Evolutionary conservation across 2,329 filamentous ascomycete species (phyloP).

Genomic region (Torrubiella hemipterigena): DNA sequence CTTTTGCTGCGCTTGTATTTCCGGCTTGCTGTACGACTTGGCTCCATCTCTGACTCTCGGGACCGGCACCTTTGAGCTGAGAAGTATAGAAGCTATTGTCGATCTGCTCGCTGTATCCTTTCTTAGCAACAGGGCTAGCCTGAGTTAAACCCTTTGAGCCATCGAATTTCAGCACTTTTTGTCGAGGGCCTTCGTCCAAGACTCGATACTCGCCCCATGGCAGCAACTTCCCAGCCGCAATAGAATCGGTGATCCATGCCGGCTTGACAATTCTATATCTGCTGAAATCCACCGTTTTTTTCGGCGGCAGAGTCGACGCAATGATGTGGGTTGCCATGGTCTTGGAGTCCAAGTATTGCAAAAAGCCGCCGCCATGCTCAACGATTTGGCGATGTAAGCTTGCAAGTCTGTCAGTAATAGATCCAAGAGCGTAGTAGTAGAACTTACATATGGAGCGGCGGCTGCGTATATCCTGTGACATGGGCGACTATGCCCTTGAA

Average conservation of each 20-base stretch:
- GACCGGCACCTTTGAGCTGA: slow-evolving; percentile 42
- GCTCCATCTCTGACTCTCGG: slow-evolving; percentile 15
- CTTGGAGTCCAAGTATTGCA: slow-evolving; percentile 92
- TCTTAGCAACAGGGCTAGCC: slow-evolving; percentile 39
- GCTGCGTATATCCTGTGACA: slow-evolving; percentile 93
- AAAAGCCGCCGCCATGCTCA: slow-evolving; percentile 82
- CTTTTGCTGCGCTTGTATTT: slow-evolving; percentile 9
- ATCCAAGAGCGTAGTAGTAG: background rate
- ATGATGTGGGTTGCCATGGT: slow-evolving; percentile 95
- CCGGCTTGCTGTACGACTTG: slow-evolving; percentile 15
- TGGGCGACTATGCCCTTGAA: slow-evolving; percentile 87
- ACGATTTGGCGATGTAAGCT: slow-evolving; percentile 76
- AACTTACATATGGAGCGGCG: slow-evolving; percentile 64
- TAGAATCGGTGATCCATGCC: slow-evolving; percentile 85
- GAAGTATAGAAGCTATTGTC: slow-evolving; percentile 72
- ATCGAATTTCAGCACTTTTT: slow-evolving; percentile 59
- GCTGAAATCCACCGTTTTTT: slow-evolving; percentile 81
- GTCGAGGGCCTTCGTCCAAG: slow-evolving; percentile 70
- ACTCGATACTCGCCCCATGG: slow-evolving; percentile 82
- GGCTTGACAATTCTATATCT: slow-evolving; percentile 89
- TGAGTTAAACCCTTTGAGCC: slow-evolving; percentile 56
- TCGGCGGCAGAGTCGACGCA: slow-evolving; percentile 77
- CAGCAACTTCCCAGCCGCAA: slow-evolving; percentile 66
- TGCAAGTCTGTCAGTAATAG: background rate
- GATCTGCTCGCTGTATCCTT: slow-evolving; percentile 70